A percentile compares a stretch with the other conserved stretches of the same genome.
Conservation (phyloP, 495 filamentous ascomycete species). For the Xylaria palmicola region DNA sequence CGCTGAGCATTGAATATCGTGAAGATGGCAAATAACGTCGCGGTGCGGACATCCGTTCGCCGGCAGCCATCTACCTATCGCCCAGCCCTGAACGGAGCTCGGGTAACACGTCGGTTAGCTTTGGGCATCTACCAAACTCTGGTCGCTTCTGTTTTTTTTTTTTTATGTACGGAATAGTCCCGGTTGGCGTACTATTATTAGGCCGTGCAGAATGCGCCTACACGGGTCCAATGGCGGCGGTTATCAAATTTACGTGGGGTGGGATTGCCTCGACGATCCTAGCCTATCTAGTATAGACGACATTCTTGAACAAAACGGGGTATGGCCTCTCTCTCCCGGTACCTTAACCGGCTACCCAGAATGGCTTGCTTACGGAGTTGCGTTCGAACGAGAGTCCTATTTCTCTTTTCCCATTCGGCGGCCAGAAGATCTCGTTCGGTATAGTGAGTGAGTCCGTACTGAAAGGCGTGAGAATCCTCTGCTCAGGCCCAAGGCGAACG, state of each 20-base stretch:
- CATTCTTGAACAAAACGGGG: background rate
- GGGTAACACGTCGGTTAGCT: too few species aligned
- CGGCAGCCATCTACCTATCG: too few species aligned
- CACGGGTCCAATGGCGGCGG: conserved; percentile 1
- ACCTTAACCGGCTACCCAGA: background rate
- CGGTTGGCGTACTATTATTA: background rate
- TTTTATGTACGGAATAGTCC: background rate
- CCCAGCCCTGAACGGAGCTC: too few species aligned
- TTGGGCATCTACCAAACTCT: too few species aligned
- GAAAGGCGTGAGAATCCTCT: background rate
- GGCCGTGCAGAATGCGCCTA: background rate
- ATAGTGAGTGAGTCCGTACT: background rate
- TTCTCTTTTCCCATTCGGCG: background rate
- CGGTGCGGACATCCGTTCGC: too few species aligned
- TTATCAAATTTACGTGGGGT: conserved; percentile 8
- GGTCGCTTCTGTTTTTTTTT: too few species aligned
- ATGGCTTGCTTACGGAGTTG: conserved; percentile 10
- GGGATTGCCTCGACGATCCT: conserved; percentile 8
- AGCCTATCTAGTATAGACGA: conserved; percentile 6
- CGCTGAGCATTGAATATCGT: too few species aligned
- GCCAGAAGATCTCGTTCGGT: background rate
- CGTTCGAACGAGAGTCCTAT: background rate
- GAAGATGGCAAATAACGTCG: too few species aligned
- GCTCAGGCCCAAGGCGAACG: background rate
- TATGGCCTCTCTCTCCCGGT: background rate